Evolutionary conservation across 2,329 filamentous ascomycete genomes (phyloP), one percentile per base, ranked within the genome.

Genomic region (Trichoderma harzianum): DNA sequence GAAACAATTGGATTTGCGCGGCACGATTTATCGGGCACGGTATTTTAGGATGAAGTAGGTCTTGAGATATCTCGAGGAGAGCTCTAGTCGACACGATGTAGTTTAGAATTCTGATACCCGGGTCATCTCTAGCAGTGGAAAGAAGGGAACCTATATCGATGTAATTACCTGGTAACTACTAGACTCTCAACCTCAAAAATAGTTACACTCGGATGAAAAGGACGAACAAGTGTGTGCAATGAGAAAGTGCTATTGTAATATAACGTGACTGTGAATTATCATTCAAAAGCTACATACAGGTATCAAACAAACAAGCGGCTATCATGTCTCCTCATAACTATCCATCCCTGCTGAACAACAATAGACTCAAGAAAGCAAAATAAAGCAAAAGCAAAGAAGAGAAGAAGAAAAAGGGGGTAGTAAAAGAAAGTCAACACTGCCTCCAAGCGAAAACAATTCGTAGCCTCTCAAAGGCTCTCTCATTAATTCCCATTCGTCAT

Each of bases 281-380:
- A 26, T 69, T 69, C 57, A 69, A 69, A 53, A 53, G 28, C 43
- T 61, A 72, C 64, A 68, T 62, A 68, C 64, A 66, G 63, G 58
- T 72, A 72, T 72, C 63, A 68, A 72, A 55, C 68, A 70, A 47
- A 55, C 68, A 70, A 43, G 39, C 39, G 70, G 65, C 64, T 66
- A 39, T 69, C 65, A 72, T 70, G 63, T 72, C 72, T 63, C 66
- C 62, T 73, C 71, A 62, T 73, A 65, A 68, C 66, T 70, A 62
- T 71, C 67, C 73, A 60, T 51, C 39, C 26, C 14, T 26, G 51
- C 39, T 61, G 67, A 57, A 64, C 63, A 72, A 66, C 12, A 47
- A 36, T 53, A 32, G 16, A 39, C 36, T 10, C 61, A 57, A 43
- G 26, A 28, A 69, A 43, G 43, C 26, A 69, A 53, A 62, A 5